Base-by-base conservation (phyloP, 306 rosid species). In the Dicorynia guianensis region DNA sequence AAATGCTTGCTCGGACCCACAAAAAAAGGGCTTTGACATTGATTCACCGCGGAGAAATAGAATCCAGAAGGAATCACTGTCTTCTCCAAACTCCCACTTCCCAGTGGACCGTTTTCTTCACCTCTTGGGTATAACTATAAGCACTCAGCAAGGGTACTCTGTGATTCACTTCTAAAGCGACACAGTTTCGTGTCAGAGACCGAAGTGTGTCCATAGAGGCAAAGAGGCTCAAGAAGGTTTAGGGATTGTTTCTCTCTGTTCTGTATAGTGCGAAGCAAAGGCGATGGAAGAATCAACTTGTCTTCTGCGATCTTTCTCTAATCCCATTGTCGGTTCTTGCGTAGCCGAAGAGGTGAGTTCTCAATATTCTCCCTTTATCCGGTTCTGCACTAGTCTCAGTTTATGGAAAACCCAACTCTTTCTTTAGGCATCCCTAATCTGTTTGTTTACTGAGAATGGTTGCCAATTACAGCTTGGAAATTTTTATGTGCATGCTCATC, bases 291-390 rank as follows among this genome's bases (percentile, higher is more conserved):
- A 95, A 67, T 79, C 89, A 1, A 69, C 89, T 33, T 88, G 81
- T 62, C 89, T 95, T 19, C 67, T 78, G 35, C 86, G 91, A 57
- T 88, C 98, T 13, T 80, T 90, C 70, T 91, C 90, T 33, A 78
- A 75, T 64, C 89, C 93, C 34, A 69, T 86, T 17, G 87, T 81
- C 35, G 54, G 72, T 84, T 81, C 89, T 11, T 33, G 71, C 67
- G 82, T 55, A 58, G 40, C 87, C 13, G 78, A 77, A 69, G 86
- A 89, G 89, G 99, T 92, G 10, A 70, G 85, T 65, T 25, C 30
- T 25, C 30, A 2, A 25, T 25, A 25, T 25, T 25, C 30, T 25
- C 30, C 30, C 30, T 25, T 25, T 25, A 25, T 25, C 30, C 30
- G 1, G 30, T 25, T 25, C 30, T 25, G 30, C 30, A 1, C 30